These are phyloP conservation scores for Chaetomium globosum DNA, from an alignment of 2,329 filamentous ascomycete species.

Conservation along the genomic window DNA sequence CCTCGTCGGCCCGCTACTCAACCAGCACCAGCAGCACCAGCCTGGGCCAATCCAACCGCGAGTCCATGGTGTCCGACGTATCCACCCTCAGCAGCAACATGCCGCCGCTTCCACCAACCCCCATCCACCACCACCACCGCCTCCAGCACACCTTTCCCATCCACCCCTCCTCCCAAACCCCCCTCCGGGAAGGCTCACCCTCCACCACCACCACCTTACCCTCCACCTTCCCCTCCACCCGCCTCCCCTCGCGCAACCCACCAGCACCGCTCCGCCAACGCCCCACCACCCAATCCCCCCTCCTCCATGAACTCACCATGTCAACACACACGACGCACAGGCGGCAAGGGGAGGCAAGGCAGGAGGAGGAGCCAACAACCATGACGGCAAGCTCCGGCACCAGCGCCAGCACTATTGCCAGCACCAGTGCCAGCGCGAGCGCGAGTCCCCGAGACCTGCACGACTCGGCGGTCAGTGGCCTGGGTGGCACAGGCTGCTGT, in stretches of 20 bases:
- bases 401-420: too few species aligned
- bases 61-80: not conserved
- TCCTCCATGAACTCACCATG: not conserved
- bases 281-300: not conserved
- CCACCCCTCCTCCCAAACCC: not conserved
- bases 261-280: too few species aligned
- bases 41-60: not conserved
- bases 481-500: not conserved
- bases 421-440: too few species aligned
- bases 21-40: not conserved
- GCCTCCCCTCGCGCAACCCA: too few species aligned
- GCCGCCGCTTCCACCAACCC: not conserved
- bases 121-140: not conserved
- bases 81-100: not conserved
- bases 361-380: too few species aligned
- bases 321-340: not conserved
- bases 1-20: not conserved
- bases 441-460: not conserved
- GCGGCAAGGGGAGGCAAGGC: not conserved
- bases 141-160: not conserved
- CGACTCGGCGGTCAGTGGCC: not conserved
- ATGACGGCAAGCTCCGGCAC: too few species aligned
- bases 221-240: too few species aligned
- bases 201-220: not conserved
- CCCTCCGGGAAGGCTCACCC: not conserved